These are phyloP conservation scores for Aspergillus caelatus DNA, from an alignment of 2,329 filamentous ascomycete species.

Conservation along the genomic window DNA sequence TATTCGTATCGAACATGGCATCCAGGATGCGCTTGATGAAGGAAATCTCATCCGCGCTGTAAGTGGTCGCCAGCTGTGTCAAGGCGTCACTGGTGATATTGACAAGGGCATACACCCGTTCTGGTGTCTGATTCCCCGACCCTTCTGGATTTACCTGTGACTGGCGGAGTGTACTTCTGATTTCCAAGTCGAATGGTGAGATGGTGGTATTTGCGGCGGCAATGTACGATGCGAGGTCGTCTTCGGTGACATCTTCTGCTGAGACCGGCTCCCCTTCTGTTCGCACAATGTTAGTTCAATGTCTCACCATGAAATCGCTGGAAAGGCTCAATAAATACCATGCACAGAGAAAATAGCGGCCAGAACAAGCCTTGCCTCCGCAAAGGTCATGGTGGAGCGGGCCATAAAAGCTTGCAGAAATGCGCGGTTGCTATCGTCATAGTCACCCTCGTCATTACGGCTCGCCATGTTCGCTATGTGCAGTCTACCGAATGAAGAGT, in stretches of 20 bases:
- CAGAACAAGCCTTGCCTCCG: slow-evolving; percentile 72
- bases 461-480: slow-evolving; percentile 14
- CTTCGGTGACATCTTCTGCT: slow-evolving; percentile 66
- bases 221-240: slow-evolving; percentile 71
- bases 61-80: slow-evolving; percentile 83
- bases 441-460: slow-evolving; percentile 34
- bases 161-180: slow-evolving; percentile 75
- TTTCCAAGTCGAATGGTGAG: slow-evolving; percentile 82
- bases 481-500: background rate
- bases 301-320: background rate
- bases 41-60: slow-evolving; percentile 79
- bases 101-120: slow-evolving; percentile 78
- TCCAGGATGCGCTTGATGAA: slow-evolving; percentile 88
- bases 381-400: slow-evolving; percentile 73
- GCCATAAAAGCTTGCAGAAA: slow-evolving; percentile 89
- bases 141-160: slow-evolving; percentile 40
- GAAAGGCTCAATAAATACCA: slow-evolving; percentile 33
- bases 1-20: slow-evolving; percentile 88
- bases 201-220: slow-evolving; percentile 71
- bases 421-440: slow-evolving; percentile 74
- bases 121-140: slow-evolving; percentile 20
- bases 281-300: background rate
- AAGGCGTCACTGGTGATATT: slow-evolving; percentile 84
- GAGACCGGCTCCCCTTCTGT: slow-evolving; percentile 52
- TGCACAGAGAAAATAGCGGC: slow-evolving; percentile 72